phyloP scores from a whole-genome alignment of 495 filamentous ascomycete genomes.

The Amphirosellinia nigrospora region DNA sequence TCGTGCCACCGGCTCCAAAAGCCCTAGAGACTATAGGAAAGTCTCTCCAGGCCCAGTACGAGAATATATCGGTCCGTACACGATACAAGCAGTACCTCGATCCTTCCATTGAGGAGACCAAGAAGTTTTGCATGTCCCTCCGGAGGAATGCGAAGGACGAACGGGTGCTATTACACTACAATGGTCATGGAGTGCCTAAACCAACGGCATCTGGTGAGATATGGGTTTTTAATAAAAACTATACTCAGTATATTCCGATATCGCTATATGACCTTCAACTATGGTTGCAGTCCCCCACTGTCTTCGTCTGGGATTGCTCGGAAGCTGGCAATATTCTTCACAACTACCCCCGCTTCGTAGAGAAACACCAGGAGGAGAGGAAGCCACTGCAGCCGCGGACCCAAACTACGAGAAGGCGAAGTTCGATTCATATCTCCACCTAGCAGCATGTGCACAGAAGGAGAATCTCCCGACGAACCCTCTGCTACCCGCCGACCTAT shows the following conservation, averaged over 20 bases:
- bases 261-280: conserved; percentile 94
- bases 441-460: conserved; percentile 86
- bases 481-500: conserved; percentile 90
- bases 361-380: conserved; percentile 91
- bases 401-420: conserved; percentile 73
- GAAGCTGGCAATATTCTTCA: conserved; percentile 93
- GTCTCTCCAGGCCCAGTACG: conserved; percentile 91
- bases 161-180: conserved; percentile 95
- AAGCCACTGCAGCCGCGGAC: conserved; percentile 72
- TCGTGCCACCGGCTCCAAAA: conserved; percentile 76
- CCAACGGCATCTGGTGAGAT: conserved; percentile 96
- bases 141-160: conserved; percentile 94
- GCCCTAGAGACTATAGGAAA: conserved; percentile 95
- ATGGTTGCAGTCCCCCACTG: conserved; percentile 93
- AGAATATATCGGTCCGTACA: conserved; percentile 89
- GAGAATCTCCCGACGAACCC: conserved; percentile 98
- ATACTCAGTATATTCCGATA: conserved; percentile 98
- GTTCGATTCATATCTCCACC: conserved; percentile 76
- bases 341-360: conserved; percentile 91
- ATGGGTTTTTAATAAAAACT: conserved; percentile 99
- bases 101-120: conserved; percentile 94
- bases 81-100: conserved; percentile 97
- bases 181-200: conserved; percentile 97
- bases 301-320: conserved; percentile 97
- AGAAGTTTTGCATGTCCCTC: conserved; percentile 89